phyloP scores from a whole-genome alignment of 805 yeast species.

The Kluyveromyces aestuarii region DNA sequence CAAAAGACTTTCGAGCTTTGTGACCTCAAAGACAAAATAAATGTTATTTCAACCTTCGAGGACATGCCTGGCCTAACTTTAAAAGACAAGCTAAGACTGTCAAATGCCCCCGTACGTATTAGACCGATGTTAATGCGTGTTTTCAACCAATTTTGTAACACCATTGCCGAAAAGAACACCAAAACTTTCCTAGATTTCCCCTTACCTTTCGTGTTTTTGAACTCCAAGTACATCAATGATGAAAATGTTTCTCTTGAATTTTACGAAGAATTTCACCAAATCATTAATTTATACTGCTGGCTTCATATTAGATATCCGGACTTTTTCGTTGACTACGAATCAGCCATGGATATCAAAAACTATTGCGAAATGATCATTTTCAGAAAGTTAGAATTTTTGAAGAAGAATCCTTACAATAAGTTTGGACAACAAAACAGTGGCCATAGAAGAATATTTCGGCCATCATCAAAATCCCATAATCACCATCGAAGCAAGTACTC shows the following conservation, averaged over 20 bases:
- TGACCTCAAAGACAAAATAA: constrained; percentile 27
- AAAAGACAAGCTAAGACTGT: constrained; percentile 47
- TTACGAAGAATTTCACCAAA: constrained; percentile 58
- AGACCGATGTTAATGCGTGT: constrained; percentile 33
- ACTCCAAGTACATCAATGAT: constrained; percentile 17
- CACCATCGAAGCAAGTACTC: neutral
- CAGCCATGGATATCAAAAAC: constrained; percentile 61
- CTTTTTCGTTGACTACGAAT: constrained; percentile 63
- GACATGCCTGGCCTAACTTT: constrained; percentile 36
- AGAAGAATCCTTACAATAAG: constrained; percentile 23
- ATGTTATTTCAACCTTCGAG: constrained; percentile 37
- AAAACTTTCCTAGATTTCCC: constrained; percentile 47
- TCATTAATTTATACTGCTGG: constrained; percentile 71
- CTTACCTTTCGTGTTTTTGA: constrained; percentile 23
- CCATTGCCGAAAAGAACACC: constrained; percentile 47
- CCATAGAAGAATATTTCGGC: neutral
- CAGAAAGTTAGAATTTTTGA: constrained; percentile 27
- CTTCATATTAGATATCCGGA: constrained; percentile 79
- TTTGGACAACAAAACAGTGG: neutral
- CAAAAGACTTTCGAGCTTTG: constrained; percentile 20
- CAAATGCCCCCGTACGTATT: constrained; percentile 54
- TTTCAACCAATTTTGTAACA: constrained; percentile 38
- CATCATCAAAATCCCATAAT: neutral
- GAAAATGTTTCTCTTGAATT: constrained; percentile 21
- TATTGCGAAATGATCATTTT: constrained; percentile 50